These are phyloP conservation scores for Naganishia liquefaciens DNA, from an alignment of 1,284 basidiomycete genomes.

Conservation along the genomic window DNA sequence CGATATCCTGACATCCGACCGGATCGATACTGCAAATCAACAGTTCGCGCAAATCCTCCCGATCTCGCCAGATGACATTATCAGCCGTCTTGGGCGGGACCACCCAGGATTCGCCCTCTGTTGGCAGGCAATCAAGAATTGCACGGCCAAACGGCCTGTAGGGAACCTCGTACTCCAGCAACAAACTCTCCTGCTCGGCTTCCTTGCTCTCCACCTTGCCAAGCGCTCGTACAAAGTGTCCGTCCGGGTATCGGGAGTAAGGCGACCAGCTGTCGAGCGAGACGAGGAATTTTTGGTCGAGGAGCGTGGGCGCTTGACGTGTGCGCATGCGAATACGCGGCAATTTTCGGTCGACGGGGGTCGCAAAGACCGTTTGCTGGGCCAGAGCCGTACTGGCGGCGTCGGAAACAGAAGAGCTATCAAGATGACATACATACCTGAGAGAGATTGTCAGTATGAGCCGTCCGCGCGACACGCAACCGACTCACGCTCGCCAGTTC, in stretches of 20 bases:
- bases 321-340: slow-evolving; percentile 94
- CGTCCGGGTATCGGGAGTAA: slow-evolving; percentile 89
- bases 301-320: slow-evolving; percentile 82
- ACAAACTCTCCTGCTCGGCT: slow-evolving; percentile 90
- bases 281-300: slow-evolving; percentile 94
- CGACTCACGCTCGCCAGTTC: slow-evolving; percentile 84
- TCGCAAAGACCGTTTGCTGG: slow-evolving; percentile 90
- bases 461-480: slow-evolving; percentile 26
- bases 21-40: slow-evolving; percentile 96
- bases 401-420: slow-evolving; percentile 80
- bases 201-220: slow-evolving; percentile 92
- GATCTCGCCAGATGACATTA: slow-evolving; percentile 71
- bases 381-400: slow-evolving; percentile 76
- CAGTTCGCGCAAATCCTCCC: slow-evolving; percentile 84
- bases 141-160: slow-evolving; percentile 95
- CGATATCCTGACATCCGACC: slow-evolving; percentile 93
- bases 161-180: slow-evolving; percentile 95
- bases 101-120: slow-evolving; percentile 87
- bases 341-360: slow-evolving; percentile 85
- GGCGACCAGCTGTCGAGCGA: slow-evolving; percentile 90
- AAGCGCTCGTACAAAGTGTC: slow-evolving; percentile 92
- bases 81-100: slow-evolving; percentile 74
- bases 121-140: slow-evolving; percentile 86
- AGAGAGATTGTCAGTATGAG: slow-evolving; percentile 19
- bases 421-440: slow-evolving; percentile 94